These are phyloP conservation scores for Mycena epipterygia DNA, from an alignment of 768 basidiomycete species.

Conservation along the genomic window DNA sequence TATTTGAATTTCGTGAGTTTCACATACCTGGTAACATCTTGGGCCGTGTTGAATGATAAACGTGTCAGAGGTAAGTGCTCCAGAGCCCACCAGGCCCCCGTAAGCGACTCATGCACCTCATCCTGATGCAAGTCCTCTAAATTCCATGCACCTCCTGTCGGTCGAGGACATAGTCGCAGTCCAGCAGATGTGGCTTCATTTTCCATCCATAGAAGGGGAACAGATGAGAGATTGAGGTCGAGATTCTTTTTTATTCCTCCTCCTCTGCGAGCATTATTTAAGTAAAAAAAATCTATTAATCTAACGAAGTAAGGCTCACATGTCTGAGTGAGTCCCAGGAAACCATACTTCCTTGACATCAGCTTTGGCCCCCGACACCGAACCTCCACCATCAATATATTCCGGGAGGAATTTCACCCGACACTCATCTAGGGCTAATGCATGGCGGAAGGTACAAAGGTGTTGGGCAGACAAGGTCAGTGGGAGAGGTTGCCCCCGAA, in stretches of 20 bases:
- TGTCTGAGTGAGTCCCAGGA: conserved; percentile 23
- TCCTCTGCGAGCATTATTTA: not conserved
- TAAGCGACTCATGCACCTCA: not conserved
- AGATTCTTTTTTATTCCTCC: not conserved
- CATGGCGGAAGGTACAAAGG: conserved; percentile 11
- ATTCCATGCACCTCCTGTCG: not conserved
- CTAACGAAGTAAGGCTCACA: not conserved
- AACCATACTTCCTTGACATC: too few species aligned
- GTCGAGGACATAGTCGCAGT: not conserved
- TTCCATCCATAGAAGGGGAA: conserved; percentile 12
- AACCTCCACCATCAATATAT: conserved; percentile 2
- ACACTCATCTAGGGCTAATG: conserved; percentile 6
- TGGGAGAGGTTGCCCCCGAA: not conserved
- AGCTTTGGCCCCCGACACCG: not conserved
- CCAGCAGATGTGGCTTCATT: conserved; percentile 8
- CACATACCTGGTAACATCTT: not conserved
- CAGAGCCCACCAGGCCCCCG: not conserved
- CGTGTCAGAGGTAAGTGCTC: not conserved
- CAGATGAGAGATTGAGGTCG: conserved; percentile 4
- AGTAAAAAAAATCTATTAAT: not conserved
- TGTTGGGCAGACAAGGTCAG: not conserved
- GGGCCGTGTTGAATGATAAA: not conserved
- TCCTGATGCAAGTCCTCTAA: not conserved
- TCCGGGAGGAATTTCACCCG: conserved; percentile 13
- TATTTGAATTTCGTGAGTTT: not conserved